Percentiles rank a stretch among this genome's conserved stretches.
Conservation (phyloP, 2,329 filamentous ascomycete genomes). For the Sarocladium brachiariae region DNA sequence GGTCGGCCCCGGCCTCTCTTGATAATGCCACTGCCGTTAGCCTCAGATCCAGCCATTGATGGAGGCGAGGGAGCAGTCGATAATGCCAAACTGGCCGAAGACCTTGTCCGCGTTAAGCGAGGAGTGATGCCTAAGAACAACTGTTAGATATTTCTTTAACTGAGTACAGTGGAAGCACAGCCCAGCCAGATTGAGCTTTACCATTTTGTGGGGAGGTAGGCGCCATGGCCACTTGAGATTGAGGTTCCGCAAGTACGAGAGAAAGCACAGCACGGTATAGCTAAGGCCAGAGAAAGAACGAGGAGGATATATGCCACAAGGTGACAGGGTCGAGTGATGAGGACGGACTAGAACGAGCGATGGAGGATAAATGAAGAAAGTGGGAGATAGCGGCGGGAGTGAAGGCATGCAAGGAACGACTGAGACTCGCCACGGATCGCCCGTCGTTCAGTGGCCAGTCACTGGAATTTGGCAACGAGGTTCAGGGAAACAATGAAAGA, state of each 20-base stretch:
- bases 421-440: not conserved
- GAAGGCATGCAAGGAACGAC: not conserved
- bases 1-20: constrained; percentile 2
- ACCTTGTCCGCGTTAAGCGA: not conserved
- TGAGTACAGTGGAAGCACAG: too few relatives aligned
- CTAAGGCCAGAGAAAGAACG: too few relatives aligned
- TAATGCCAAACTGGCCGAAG: not conserved
- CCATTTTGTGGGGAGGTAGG: constrained; percentile 5
- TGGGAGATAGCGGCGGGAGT: not conserved
- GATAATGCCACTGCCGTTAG: not conserved
- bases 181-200: not conserved
- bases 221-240: not conserved
- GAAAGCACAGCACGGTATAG: too few relatives aligned
- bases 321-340: too few relatives aligned
- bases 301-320: too few relatives aligned
- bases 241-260: not conserved
- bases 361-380: not conserved
- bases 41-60: not conserved
- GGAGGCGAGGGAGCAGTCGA: not conserved
- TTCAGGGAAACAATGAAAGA: not conserved
- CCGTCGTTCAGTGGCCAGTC: not conserved
- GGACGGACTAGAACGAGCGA: too few relatives aligned
- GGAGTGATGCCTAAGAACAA: not conserved
- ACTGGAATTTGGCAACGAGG: not conserved
- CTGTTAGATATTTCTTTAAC: too few relatives aligned